Evolutionary conservation across 257 asterid species (phyloP).

Genomic region (Fraxinus quadrangulata): DNA sequence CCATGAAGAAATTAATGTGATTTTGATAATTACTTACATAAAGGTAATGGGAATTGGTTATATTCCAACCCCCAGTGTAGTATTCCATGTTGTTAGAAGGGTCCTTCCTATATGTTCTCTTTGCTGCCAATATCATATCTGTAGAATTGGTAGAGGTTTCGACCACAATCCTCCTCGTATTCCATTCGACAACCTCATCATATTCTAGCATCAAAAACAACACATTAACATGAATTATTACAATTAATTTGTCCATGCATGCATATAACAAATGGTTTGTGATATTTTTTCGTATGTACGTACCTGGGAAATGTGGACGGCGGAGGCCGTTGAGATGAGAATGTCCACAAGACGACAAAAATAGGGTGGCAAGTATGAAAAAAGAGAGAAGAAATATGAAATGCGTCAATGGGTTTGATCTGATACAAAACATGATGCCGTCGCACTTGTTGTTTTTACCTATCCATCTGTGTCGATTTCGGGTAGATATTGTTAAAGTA

Average conservation of each 20-base stretch:
- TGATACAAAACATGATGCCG: background rate
- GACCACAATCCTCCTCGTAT: conserved; percentile 23
- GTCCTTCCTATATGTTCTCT: conserved; percentile 35
- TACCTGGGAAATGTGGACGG: conserved; percentile 23
- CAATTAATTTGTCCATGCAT: background rate
- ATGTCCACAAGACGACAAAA: conserved; percentile 15
- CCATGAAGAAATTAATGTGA: background rate
- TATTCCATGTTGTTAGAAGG: conserved; percentile 23
- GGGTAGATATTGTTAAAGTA: background rate
- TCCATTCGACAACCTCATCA: conserved; percentile 5
- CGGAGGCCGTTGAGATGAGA: background rate
- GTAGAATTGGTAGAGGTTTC: conserved; percentile 24
- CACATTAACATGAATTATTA: background rate
- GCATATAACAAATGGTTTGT: background rate
- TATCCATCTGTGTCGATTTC: background rate
- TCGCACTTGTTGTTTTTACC: background rate
- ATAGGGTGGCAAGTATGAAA: conserved; percentile 8
- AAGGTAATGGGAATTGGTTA: conserved; percentile 24
- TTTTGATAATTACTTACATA: conserved; percentile 21
- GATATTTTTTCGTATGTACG: background rate
- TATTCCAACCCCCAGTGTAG: conserved; percentile 44
- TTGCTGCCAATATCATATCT: conserved; percentile 35
- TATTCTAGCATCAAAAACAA: background rate
- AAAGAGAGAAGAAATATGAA: conserved; percentile 10
- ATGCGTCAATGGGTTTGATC: background rate